Conservation (phyloP, 2,329 filamentous ascomycete species). For the Paramyrothecium sp. region DNA sequence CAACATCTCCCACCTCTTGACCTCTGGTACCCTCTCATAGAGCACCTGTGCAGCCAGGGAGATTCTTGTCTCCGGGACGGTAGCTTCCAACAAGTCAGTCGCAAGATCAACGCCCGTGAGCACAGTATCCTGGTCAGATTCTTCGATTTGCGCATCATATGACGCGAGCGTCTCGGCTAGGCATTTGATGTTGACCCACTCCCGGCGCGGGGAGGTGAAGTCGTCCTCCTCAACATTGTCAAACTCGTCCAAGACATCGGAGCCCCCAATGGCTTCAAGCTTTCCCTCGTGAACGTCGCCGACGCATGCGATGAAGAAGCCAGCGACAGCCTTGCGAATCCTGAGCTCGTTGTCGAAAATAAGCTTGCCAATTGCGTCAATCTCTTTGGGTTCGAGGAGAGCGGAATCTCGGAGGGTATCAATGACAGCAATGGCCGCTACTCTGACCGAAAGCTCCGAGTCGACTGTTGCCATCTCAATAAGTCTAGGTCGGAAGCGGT, state of each 20-base stretch:
- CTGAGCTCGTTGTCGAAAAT: constrained; percentile 85
- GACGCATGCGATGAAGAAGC: constrained; percentile 87
- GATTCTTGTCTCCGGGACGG: constrained; percentile 75
- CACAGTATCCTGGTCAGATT: constrained; percentile 47
- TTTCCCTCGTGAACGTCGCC: constrained; percentile 77
- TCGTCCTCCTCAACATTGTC: constrained; percentile 66
- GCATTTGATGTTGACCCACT: constrained; percentile 92
- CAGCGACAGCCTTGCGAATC: constrained; percentile 84
- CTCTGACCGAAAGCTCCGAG: constrained; percentile 76
- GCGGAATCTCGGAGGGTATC: constrained; percentile 80
- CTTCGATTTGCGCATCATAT: constrained; percentile 72
- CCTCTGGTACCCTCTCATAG: constrained; percentile 76
- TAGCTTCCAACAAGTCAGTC: constrained; percentile 58
- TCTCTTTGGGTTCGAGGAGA: constrained; percentile 85
- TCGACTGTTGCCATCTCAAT: constrained; percentile 93
- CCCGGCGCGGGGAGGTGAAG: constrained; percentile 70
- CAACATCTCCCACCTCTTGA: constrained; percentile 84
- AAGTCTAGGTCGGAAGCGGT: constrained; percentile 81
- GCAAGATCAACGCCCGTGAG: constrained; percentile 48
- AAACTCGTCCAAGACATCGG: constrained; percentile 75
- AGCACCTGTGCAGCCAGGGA: constrained; percentile 82
- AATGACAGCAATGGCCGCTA: constrained; percentile 76
- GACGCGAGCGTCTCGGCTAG: constrained; percentile 78
- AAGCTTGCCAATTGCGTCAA: constrained; percentile 82
- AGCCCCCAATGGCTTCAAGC: constrained; percentile 80